Evolutionary conservation across 2,329 filamentous ascomycete species (phyloP).

Genomic region (Cercospora zeae-maydis): DNA sequence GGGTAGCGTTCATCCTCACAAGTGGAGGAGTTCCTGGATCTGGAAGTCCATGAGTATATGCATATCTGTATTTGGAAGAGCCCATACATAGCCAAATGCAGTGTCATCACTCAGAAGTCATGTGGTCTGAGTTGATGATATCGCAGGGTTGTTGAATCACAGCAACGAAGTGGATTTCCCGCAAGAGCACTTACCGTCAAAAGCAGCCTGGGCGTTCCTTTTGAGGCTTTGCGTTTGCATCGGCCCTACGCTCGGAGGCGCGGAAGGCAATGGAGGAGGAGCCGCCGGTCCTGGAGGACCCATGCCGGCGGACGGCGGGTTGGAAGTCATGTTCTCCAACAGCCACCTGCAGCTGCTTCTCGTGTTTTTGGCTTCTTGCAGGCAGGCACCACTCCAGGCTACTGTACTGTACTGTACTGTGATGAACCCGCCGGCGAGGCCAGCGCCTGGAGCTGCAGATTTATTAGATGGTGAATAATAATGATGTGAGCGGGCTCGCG

Average conservation of each 20-base stretch:
- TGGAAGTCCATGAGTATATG: slow-evolving; percentile 12
- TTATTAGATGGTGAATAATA: too few relatives aligned
- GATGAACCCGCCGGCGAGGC: too few relatives aligned
- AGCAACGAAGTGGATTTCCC: not conserved
- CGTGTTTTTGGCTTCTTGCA: not conserved
- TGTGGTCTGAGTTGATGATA: not conserved
- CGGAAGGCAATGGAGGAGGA: slow-evolving; percentile 16
- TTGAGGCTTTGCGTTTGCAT: slow-evolving; percentile 28
- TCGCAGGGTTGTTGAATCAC: not conserved
- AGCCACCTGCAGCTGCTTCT: not conserved
- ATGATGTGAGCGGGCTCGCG: not conserved
- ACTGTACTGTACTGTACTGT: too few relatives aligned
- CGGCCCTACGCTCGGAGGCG: slow-evolving; percentile 18
- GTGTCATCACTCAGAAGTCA: not conserved
- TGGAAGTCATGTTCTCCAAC: slow-evolving; percentile 23
- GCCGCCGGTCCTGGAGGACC: slow-evolving; percentile 14
- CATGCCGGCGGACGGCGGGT: slow-evolving; percentile 37
- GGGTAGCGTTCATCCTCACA: slow-evolving; percentile 35
- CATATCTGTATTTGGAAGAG: slow-evolving; percentile 9
- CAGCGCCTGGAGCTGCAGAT: not conserved
- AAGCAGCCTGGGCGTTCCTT: slow-evolving; percentile 40
- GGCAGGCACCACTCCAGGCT: not conserved
- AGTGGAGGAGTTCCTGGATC: slow-evolving; percentile 31
- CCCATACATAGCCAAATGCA: not conserved
- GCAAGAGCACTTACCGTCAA: slow-evolving; percentile 36